A percentile compares a stretch with the other conserved stretches of the same genome.
phyloP scores from a whole-genome alignment of 257 asterid species.

The Lycium barbarum region DNA sequence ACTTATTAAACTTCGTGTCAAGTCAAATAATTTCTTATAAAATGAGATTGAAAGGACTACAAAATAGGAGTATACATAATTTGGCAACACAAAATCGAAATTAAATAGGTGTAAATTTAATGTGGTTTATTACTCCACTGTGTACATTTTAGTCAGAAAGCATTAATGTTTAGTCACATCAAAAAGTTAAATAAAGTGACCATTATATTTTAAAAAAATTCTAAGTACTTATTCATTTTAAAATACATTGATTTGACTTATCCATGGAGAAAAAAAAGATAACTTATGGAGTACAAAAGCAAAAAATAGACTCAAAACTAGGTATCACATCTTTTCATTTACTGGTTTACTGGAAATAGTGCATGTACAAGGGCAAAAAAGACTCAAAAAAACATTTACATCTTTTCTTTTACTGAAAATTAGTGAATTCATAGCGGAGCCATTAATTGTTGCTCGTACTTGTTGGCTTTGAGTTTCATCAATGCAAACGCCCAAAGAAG shows the following conservation, averaged over 20 bases:
- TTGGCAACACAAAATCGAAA: slow-evolving; percentile 7
- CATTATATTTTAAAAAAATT: background rate
- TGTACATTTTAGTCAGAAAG: background rate
- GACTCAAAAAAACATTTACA: background rate
- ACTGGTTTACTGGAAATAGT: background rate
- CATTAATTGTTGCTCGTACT: background rate
- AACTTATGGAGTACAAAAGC: background rate
- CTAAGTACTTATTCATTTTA: background rate
- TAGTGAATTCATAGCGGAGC: background rate
- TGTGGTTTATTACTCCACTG: background rate
- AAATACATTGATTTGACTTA: background rate
- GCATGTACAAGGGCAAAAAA: background rate
- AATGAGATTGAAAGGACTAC: too few relatives aligned
- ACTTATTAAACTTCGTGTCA: too few relatives aligned
- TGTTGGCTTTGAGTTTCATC: background rate
- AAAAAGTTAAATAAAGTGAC: background rate
- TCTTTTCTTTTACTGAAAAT: background rate
- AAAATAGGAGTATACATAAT: background rate
- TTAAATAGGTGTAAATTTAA: background rate
- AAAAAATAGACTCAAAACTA: background rate
- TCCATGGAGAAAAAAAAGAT: background rate
- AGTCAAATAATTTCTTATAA: too few relatives aligned
- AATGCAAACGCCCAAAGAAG: slow-evolving; percentile 1
- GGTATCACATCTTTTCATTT: background rate
- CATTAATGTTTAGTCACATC: background rate